phyloP scores from a whole-genome alignment of 2,329 filamentous ascomycete genomes.

The Diaporthe ampelina region DNA sequence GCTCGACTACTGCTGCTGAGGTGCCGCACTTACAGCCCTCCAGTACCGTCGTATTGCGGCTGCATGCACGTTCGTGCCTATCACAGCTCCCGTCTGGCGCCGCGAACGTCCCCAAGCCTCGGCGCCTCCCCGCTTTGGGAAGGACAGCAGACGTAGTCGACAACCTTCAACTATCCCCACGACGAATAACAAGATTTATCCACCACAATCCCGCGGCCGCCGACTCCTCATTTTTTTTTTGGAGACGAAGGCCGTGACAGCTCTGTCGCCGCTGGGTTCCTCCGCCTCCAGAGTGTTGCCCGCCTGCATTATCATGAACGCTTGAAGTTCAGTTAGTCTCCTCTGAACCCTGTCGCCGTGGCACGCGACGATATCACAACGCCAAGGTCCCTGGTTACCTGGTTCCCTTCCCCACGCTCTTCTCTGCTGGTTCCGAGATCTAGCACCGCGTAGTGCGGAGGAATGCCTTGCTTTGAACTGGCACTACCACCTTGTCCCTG shows the following conservation, averaged over 20 bases:
- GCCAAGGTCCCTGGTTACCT: neutral
- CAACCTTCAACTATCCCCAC: neutral
- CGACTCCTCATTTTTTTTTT: conserved; percentile 3
- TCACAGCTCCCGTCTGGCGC: conserved; percentile 13
- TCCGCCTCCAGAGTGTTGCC: neutral
- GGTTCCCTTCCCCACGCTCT: conserved; percentile 13
- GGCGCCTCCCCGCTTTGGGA: conserved; percentile 22
- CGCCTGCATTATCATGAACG: conserved; percentile 8
- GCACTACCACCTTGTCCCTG: conserved; percentile 20
- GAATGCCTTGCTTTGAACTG: conserved; percentile 8
- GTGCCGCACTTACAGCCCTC: neutral
- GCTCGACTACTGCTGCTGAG: neutral
- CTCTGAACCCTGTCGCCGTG: conserved; percentile 14
- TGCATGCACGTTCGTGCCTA: conserved; percentile 10
- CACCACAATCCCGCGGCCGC: conserved; percentile 19
- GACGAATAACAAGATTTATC: neutral
- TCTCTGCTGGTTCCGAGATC: conserved; percentile 21
- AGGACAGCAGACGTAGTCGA: neutral
- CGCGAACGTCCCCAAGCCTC: conserved; percentile 5
- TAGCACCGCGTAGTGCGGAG: conserved; percentile 19
- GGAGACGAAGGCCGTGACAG: neutral
- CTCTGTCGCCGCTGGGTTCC: neutral
- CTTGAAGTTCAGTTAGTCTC: conserved; percentile 4
- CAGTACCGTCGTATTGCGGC: neutral
- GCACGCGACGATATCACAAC: conserved; percentile 24